Percentiles rank a stretch among this genome's conserved stretches.
Conservation (phyloP, 495 filamentous ascomycete species). For the Aspergillus mulundensis region DNA sequence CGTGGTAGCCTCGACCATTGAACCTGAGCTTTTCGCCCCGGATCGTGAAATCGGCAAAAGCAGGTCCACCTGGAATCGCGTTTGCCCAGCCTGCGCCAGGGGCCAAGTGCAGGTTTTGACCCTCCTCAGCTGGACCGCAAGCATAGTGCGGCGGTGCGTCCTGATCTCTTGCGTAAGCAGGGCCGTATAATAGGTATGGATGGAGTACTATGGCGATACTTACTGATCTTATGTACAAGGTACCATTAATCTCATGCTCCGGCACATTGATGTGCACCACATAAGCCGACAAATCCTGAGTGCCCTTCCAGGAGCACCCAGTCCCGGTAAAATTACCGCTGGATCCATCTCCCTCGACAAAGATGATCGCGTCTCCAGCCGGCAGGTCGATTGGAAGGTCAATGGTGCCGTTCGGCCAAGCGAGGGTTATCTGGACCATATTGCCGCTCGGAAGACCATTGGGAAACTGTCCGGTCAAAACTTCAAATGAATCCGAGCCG, state of each 20-base stretch:
- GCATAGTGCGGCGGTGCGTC: too few species aligned
- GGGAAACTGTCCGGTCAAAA: background rate
- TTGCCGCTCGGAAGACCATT: background rate
- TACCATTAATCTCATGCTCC: background rate
- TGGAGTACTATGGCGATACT: background rate
- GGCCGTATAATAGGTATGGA: too few species aligned
- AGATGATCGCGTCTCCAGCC: background rate
- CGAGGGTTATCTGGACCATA: background rate
- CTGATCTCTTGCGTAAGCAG: too few species aligned
- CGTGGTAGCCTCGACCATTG: too few species aligned
- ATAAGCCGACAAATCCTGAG: background rate
- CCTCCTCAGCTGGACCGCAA: too few species aligned
- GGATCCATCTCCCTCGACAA: background rate
- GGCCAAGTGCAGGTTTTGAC: too few species aligned
- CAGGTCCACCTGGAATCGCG: too few species aligned
- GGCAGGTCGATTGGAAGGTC: background rate
- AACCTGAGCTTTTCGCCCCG: too few species aligned
- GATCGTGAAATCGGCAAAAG: too few species aligned
- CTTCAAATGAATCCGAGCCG: background rate
- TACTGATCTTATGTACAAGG: background rate
- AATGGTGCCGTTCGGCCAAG: background rate
- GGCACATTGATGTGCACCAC: background rate
- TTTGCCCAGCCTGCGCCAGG: too few species aligned
- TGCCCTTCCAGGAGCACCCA: background rate
- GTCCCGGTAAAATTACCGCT: background rate